Conservation (phyloP, 805 yeast species). For the Hagleromyces aurorensis region DNA sequence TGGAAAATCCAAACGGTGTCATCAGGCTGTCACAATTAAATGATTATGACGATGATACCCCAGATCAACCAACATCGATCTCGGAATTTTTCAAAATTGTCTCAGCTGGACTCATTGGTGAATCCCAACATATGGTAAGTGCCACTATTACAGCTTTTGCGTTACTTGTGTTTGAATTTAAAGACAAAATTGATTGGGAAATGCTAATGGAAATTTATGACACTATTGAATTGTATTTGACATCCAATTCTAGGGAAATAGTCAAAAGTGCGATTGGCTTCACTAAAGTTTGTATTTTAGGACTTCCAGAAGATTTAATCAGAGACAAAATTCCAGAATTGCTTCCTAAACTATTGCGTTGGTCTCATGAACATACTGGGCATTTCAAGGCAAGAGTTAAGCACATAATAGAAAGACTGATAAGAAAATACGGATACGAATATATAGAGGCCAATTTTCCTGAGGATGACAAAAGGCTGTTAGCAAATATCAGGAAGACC, state of each 20-base stretch:
- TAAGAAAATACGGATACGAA: conserved; percentile 87
- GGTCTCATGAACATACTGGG: conserved; percentile 95
- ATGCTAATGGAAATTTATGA: conserved; percentile 67
- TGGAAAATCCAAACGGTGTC: conserved; percentile 60
- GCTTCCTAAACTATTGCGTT: conserved; percentile 66
- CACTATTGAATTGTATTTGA: conserved; percentile 82
- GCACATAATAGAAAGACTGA: conserved; percentile 84
- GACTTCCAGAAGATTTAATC: conserved; percentile 72
- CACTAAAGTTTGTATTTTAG: conserved; percentile 78
- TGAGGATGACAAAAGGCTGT: conserved; percentile 76
- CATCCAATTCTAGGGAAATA: conserved; percentile 86
- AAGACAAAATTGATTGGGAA: conserved; percentile 50
- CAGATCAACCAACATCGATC: conserved; percentile 57
- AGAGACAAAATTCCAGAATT: conserved; percentile 57
- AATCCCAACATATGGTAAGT: conserved; percentile 90
- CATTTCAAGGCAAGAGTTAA: conserved; percentile 90
- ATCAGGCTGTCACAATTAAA: conserved; percentile 60
- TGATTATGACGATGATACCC: conserved; percentile 53
- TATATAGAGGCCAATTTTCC: conserved; percentile 79
- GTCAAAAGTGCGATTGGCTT: conserved; percentile 93
- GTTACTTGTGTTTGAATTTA: conserved; percentile 80
- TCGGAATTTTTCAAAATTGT: conserved; percentile 87
- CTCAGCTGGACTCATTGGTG: conserved; percentile 93
- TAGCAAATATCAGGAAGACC: conserved; percentile 77
- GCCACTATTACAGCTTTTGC: conserved; percentile 91